Evolutionary conservation across 257 asterid genomes (phyloP).

Genomic region (Schizonepeta tenuifolia): DNA sequence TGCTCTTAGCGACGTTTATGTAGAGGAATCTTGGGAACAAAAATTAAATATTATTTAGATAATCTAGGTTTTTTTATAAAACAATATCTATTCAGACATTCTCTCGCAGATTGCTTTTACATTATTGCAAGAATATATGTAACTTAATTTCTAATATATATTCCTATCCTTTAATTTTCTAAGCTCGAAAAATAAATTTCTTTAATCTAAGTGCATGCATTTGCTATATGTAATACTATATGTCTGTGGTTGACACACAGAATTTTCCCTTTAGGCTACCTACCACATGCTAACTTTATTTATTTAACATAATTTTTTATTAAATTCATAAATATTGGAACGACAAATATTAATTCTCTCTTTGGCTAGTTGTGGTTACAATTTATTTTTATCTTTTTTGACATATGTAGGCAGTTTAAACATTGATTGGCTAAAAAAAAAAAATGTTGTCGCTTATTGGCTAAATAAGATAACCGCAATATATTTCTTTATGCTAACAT

Average conservation of each 20-base stretch:
- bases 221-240: background rate
- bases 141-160: background rate
- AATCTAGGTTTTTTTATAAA: background rate
- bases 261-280: background rate
- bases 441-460: too few species aligned
- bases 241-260: background rate
- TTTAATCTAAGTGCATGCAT: conserved; percentile 10
- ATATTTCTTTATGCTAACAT: too few species aligned
- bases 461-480: too few species aligned
- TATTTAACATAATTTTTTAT: background rate
- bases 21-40: background rate
- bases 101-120: background rate
- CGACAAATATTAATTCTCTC: too few species aligned
- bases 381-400: too few species aligned
- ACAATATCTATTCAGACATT: conserved; percentile 19
- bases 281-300: background rate
- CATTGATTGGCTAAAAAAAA: too few species aligned
- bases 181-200: background rate
- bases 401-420: too few species aligned
- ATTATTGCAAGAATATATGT: conserved; percentile 11
- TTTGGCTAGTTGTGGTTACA: too few species aligned
- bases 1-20: too few species aligned
- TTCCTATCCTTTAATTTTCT: background rate
- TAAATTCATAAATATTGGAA: too few species aligned
- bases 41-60: background rate